Evolutionary conservation across 2,329 filamentous ascomycete genomes (phyloP), one percentile per base, ranked within the genome.

Genomic region (Neospermospora avenae): DNA sequence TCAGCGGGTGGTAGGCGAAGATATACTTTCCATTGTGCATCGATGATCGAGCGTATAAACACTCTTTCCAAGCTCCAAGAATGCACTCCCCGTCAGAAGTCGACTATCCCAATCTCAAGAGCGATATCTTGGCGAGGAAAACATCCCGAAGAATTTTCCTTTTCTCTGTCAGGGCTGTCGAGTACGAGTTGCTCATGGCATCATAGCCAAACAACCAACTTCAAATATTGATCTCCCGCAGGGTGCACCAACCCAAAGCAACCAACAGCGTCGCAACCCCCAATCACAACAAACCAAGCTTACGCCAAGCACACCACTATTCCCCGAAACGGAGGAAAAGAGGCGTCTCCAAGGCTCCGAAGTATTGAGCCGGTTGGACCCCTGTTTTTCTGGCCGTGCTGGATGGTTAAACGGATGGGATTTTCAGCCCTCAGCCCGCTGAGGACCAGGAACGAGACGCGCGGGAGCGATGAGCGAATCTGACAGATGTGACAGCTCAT

Each of bases 291-390:
- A 20, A 3, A 11, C 18, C 18, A 28, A 54, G 24, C 24, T 39
- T n/a, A 31, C 51, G 51, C 51, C 51, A 20, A 53, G 37, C 39
- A 41, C 41, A 31, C 35, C 22, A 54, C 51, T 16, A 42, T 54
- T 54, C 35, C 51, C 51, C 22, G n/a, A 35, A 54, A 41, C 25
- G 51, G 51, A 42, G 41, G 34, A 54, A 41, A n/a, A 22, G 34
- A 25, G 41, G 34, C 3, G 11, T 11, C 46, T 14, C 49, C 49
- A 24, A 53, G 13, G 31, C 25, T 16, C 35, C 35, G 28, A 54
- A 54, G 51, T 54, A 54, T 54, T 54, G 28, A 18, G 51, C 51
- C 34, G 39, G 28, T 28, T 41, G 51, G 51, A 54, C 16, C 51
- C 51, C 51, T 54, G 51, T 42, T 41, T n/a, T 22, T 20, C 35